phyloP scores from a whole-genome alignment of 148 eudicot species.

The Amaranthus hypochondriacus region DNA sequence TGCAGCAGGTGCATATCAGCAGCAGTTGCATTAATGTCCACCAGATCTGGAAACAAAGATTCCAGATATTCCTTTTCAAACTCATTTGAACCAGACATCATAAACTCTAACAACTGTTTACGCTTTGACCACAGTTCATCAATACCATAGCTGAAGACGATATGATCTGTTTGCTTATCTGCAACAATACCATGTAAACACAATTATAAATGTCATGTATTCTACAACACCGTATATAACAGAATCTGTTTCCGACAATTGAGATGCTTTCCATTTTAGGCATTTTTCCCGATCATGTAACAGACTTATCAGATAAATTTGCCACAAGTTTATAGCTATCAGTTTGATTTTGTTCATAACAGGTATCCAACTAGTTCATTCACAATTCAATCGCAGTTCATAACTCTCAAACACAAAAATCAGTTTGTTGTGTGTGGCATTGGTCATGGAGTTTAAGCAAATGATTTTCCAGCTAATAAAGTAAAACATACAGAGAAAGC shows the following conservation, averaged over 20 bases:
- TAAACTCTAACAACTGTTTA: constrained; percentile 40
- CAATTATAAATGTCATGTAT: not conserved
- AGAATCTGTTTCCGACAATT: not conserved
- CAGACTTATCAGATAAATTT: too few species aligned
- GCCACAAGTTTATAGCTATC: too few species aligned
- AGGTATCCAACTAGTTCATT: not conserved
- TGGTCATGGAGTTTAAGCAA: too few species aligned
- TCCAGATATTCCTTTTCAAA: constrained; percentile 36
- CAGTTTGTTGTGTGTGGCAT: too few species aligned
- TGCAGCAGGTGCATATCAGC: constrained; percentile 29
- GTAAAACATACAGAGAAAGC: too few species aligned
- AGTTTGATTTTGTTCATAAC: not conserved
- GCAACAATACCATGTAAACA: constrained; percentile 20
- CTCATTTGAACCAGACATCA: constrained; percentile 43
- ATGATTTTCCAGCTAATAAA: too few species aligned
- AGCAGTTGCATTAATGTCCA: constrained; percentile 34
- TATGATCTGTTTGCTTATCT: constrained; percentile 41
- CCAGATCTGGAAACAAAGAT: constrained; percentile 36
- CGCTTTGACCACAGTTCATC: constrained; percentile 41
- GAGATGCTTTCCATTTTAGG: too few species aligned
- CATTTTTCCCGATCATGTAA: too few species aligned
- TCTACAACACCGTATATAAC: not conserved
- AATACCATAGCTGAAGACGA: constrained; percentile 43
- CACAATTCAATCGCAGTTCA: not conserved
- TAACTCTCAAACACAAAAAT: not conserved